A percentile compares a stretch with the other conserved stretches of the same genome.
Evolutionary conservation across 1,139 yeast species (phyloP).

Genomic region (Debaryomyces udenii): DNA sequence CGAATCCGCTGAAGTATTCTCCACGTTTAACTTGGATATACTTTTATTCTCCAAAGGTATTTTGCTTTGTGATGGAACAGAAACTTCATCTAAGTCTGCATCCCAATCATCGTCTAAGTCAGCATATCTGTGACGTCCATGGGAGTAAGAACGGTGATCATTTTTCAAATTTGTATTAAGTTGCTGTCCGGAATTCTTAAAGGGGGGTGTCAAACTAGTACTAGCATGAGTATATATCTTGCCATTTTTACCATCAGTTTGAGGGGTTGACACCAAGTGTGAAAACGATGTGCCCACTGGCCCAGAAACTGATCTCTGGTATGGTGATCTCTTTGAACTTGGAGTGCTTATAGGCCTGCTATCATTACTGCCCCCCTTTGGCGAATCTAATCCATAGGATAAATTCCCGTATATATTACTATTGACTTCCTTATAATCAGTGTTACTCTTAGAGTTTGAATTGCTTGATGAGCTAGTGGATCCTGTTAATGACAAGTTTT

Average conservation of each 20-base stretch:
- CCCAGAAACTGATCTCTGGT: slow-evolving; percentile 25
- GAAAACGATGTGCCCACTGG: slow-evolving; percentile 21
- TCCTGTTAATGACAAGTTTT: slow-evolving; percentile 45
- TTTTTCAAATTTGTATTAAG: slow-evolving; percentile 1
- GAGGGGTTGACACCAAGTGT: slow-evolving; percentile 17
- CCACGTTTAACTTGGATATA: slow-evolving; percentile 13
- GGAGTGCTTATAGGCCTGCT: slow-evolving; percentile 13
- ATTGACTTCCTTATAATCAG: slow-evolving; percentile 33
- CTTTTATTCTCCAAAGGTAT: slow-evolving; percentile 11
- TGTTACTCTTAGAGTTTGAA: slow-evolving; percentile 15
- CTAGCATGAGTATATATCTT: background rate
- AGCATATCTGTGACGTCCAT: slow-evolving; percentile 34
- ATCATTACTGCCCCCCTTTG: slow-evolving; percentile 10
- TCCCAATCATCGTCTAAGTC: slow-evolving; percentile 94
- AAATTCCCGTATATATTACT: slow-evolving; percentile 47
- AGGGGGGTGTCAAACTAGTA: slow-evolving; percentile 5
- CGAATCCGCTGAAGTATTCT: slow-evolving; percentile 10
- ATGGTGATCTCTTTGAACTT: slow-evolving; percentile 15
- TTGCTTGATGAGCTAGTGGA: slow-evolving; percentile 16
- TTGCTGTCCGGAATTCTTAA: slow-evolving; percentile 4
- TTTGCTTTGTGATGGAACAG: slow-evolving; percentile 10
- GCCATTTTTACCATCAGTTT: slow-evolving; percentile 12
- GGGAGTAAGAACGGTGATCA: slow-evolving; percentile 15
- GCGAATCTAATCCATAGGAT: slow-evolving; percentile 13
- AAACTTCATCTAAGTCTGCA: slow-evolving; percentile 67